phyloP scores from a whole-genome alignment of 192 early-diverging fungal species.

The Rhizoclosmatium globosum region DNA sequence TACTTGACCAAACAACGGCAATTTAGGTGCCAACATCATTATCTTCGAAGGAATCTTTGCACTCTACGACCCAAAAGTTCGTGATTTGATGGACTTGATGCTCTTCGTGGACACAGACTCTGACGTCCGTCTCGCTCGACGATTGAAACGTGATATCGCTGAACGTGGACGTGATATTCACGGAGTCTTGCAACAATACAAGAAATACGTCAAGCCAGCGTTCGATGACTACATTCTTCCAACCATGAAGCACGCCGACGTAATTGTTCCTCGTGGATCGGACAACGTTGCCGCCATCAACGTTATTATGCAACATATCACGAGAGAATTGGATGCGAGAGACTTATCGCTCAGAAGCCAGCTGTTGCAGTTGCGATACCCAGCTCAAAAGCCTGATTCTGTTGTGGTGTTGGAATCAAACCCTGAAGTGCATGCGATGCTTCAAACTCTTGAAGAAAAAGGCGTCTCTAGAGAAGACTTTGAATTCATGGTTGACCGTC shows the following conservation, averaged over 20 bases:
- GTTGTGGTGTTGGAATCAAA: slow-evolving; percentile 58
- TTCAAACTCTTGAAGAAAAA: slow-evolving; percentile 1
- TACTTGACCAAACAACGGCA: slow-evolving; percentile 60
- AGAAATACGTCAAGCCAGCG: slow-evolving; percentile 91
- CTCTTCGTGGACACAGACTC: slow-evolving; percentile 96
- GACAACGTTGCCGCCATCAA: slow-evolving; percentile 92
- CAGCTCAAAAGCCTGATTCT: slow-evolving; percentile 38
- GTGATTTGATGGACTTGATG: slow-evolving; percentile 80
- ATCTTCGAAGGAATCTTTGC: slow-evolving; percentile 99
- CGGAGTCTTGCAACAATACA: slow-evolving; percentile 91
- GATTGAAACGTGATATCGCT: slow-evolving; percentile 89
- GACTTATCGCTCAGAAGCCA: slow-evolving; percentile 47
- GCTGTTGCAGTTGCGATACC: slow-evolving; percentile 26
- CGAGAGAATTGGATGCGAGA: slow-evolving; percentile 81
- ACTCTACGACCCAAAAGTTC: slow-evolving; percentile 82
- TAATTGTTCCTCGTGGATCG: slow-evolving; percentile 89
- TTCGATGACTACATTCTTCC: slow-evolving; percentile 92
- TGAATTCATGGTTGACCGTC: slow-evolving; percentile 90
- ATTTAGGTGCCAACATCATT: slow-evolving; percentile 95
- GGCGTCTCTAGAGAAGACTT: slow-evolving; percentile 75
- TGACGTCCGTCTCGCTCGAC: slow-evolving; percentile 87
- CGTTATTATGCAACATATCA: slow-evolving; percentile 89
- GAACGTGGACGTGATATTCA: slow-evolving; percentile 88
- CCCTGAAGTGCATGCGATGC: slow-evolving; percentile 50
- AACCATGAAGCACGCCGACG: slow-evolving; percentile 92